A percentile compares a stretch with the other conserved stretches of the same genome.
Conservation (phyloP, 148 eudicot genomes). For the Spergularia bocconei region DNA sequence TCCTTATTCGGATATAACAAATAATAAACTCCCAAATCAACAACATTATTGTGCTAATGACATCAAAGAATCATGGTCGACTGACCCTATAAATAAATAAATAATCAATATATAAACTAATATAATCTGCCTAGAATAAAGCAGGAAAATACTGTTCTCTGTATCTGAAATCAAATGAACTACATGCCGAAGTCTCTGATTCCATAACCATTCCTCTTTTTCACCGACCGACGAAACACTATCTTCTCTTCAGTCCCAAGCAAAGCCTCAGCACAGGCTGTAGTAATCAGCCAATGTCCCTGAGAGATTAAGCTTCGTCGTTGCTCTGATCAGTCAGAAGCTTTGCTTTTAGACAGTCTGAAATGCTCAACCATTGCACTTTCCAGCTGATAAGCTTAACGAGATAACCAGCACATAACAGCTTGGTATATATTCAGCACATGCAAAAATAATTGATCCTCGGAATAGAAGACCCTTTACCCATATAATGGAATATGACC, state of each 20-base stretch:
- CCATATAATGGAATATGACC: constrained; percentile 14
- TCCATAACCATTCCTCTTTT: not conserved
- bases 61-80: too few relatives aligned
- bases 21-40: too few relatives aligned
- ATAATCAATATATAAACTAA: not conserved
- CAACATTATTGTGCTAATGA: too few relatives aligned
- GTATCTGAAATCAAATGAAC: not conserved
- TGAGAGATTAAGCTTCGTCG: not conserved
- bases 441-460: constrained; percentile 25
- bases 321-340: not conserved
- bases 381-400: constrained; percentile 22
- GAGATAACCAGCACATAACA: constrained; percentile 18
- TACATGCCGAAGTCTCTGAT: not conserved
- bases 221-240: not conserved
- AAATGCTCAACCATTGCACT: constrained; percentile 13
- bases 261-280: not conserved
- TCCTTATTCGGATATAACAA: not conserved
- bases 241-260: not conserved
- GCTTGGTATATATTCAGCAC: constrained; percentile 21
- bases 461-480: not conserved
- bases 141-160: not conserved
- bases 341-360: constrained; percentile 1
- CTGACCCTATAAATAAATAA: not conserved
- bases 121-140: constrained; percentile 15
- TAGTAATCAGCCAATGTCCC: not conserved